phyloP scores from a whole-genome alignment of 2,329 filamentous ascomycete genomes.

The Colletotrichum abscissum region DNA sequence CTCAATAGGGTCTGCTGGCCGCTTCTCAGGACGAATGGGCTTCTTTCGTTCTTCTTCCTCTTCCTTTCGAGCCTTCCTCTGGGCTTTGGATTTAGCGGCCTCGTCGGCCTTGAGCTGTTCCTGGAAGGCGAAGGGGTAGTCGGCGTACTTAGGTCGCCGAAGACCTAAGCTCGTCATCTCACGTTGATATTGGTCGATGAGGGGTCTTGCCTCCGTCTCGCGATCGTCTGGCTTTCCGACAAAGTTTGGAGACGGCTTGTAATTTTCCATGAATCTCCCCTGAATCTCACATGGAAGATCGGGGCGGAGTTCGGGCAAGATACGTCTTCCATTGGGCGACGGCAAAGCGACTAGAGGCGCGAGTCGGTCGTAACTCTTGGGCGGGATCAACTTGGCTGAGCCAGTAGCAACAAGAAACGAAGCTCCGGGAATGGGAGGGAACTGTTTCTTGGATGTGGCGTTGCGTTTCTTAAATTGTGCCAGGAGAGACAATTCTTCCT shows the following conservation, averaged over 20 bases:
- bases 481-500: constrained; percentile 43
- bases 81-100: constrained; percentile 57
- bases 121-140: constrained; percentile 55
- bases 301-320: constrained; percentile 52
- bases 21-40: constrained; percentile 54
- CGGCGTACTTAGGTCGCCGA: constrained; percentile 58
- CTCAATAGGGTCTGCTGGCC: constrained; percentile 57
- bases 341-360: constrained; percentile 55
- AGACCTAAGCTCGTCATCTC: constrained; percentile 55
- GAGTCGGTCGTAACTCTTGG: constrained; percentile 59
- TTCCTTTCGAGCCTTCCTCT: constrained; percentile 57
- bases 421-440: constrained; percentile 52
- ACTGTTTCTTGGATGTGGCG: constrained; percentile 50
- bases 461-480: constrained; percentile 51
- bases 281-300: constrained; percentile 57
- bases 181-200: constrained; percentile 54
- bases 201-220: constrained; percentile 50
- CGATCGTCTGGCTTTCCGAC: constrained; percentile 53
- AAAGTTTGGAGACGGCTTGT: constrained; percentile 52
- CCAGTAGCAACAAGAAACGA: constrained; percentile 51
- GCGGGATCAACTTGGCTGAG: constrained; percentile 54
- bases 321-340: constrained; percentile 49
- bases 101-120: constrained; percentile 60
- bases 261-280: constrained; percentile 53
- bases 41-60: constrained; percentile 53